These are phyloP conservation scores for Vinca minor DNA, from an alignment of 257 asterid species.

Conservation along the genomic window DNA sequence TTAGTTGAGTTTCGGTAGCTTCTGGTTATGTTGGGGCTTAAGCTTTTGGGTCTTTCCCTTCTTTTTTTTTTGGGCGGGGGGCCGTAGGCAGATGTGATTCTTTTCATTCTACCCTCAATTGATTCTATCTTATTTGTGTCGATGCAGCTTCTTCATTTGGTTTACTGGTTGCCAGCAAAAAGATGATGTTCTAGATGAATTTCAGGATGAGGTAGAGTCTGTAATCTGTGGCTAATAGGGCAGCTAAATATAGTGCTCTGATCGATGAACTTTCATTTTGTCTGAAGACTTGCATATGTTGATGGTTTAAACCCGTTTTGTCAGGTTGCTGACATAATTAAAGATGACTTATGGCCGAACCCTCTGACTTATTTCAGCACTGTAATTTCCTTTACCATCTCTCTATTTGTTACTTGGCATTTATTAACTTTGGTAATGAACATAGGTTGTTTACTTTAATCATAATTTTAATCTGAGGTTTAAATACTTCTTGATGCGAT, in stretches of 20 bases:
- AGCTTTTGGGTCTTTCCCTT: too few relatives aligned
- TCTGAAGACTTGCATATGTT: neutral
- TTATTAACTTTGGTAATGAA: neutral
- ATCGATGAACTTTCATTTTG: neutral
- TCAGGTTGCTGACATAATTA: slow-evolving; percentile 55
- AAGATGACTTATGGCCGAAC: slow-evolving; percentile 63
- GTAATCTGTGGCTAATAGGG: neutral
- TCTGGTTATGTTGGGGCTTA: too few relatives aligned
- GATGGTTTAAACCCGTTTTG: neutral
- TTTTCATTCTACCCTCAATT: neutral
- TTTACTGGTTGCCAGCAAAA: slow-evolving; percentile 50
- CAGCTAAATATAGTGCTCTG: neutral
- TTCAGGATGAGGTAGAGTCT: slow-evolving; percentile 76
- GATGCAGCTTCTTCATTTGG: slow-evolving; percentile 87
- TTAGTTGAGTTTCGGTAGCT: too few relatives aligned
- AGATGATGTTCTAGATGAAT: slow-evolving; percentile 60
- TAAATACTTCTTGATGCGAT: neutral
- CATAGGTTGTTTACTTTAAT: neutral
- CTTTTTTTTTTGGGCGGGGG: too few relatives aligned
- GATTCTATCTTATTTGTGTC: neutral
- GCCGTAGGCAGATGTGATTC: neutral
- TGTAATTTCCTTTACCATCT: slow-evolving; percentile 18
- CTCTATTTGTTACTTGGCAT: neutral
- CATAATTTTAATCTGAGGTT: neutral
- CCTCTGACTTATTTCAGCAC: slow-evolving; percentile 49